These are phyloP conservation scores for Zygosaccharomyces bisporus DNA, from an alignment of 805 yeast species.

Conservation along the genomic window DNA sequence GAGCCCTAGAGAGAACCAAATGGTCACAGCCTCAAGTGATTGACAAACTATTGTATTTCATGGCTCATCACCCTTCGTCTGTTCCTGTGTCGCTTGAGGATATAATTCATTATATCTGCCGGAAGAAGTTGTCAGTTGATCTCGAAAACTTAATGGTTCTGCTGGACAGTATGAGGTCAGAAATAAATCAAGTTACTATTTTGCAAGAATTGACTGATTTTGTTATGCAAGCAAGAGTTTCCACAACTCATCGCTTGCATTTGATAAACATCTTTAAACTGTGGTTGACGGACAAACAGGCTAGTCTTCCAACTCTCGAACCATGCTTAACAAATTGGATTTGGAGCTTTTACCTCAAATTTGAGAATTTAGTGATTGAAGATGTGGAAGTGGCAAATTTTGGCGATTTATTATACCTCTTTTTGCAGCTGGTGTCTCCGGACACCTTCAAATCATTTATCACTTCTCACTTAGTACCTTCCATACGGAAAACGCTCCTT, in stretches of 20 bases:
- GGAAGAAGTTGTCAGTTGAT: not conserved
- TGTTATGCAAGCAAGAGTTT: conserved; percentile 4
- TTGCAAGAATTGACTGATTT: conserved; percentile 2
- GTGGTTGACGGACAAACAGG: not conserved
- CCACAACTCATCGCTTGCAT: not conserved
- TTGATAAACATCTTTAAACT: conserved; percentile 5
- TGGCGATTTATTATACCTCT: conserved; percentile 7
- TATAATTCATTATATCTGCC: conserved; percentile 6
- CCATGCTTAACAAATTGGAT: not conserved
- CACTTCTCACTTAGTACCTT: conserved; percentile 5
- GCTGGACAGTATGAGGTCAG: conserved; percentile 1
- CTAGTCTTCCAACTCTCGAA: not conserved
- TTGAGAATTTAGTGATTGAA: not conserved
- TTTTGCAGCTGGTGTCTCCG: conserved; percentile 45
- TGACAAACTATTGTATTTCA: not conserved
- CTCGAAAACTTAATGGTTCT: not conserved
- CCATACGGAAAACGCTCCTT: conserved; percentile 8
- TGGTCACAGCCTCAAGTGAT: not conserved
- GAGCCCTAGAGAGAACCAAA: conserved; percentile 1
- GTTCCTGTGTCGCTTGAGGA: conserved; percentile 7
- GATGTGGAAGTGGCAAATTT: conserved; percentile 2
- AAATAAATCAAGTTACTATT: conserved; percentile 2
- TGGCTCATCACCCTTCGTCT: not conserved
- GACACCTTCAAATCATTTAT: conserved; percentile 44
- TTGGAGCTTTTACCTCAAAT: conserved; percentile 4